Evolutionary conservation across 176 grass and related monocot species (phyloP), one percentile per base, ranked within the genome.

Genomic region (Oryza officinalis): DNA sequence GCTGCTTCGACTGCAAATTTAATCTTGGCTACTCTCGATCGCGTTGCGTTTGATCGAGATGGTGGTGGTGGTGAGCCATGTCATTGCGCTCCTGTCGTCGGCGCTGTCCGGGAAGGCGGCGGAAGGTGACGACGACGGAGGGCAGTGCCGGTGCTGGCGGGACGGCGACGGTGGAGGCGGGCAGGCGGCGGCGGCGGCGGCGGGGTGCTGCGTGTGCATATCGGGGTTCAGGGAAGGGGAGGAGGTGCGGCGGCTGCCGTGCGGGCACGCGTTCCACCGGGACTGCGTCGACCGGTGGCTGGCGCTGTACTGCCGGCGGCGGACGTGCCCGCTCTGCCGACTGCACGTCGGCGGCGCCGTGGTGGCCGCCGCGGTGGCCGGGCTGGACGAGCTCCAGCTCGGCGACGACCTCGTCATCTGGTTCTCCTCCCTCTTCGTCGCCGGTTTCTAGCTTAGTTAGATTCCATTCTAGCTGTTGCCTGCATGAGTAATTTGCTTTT

Each of bases 261-360:
- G 94, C 45, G 84, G 91, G 27, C 94, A 93, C 88, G 72, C 85
- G 18, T 91, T 97, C 81, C 94, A 97, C 80, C 84, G 61, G 78
- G 87, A 83, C 64, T 97, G 89, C 38, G 84, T 97, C 28, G 88
- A 93, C 77, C 85, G 81, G 32, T 97, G 94, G 94, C 78, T 97
- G 81, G 87, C 78, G 27, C 64, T 89, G n/a, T 89, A 88, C 84
- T 86, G 77, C 30, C 86, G 86, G 77, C 88, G 73, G 30, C 83
- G 86, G 77, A 97, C 91, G 10, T 97, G 91, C 77, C 91, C 94
- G 27, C 91, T 97, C 78, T 93, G 94, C 84, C 88, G 94, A 45
- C 74, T 91, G 35, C 86, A 85, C 18, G 47, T 97, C 40, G 86
- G 67, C 27, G 63, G 81, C 41, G 63, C 31, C 67, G n/a, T 63